phyloP scores from a whole-genome alignment of 305 asterid genomes.

The Fraxinus nigra region DNA sequence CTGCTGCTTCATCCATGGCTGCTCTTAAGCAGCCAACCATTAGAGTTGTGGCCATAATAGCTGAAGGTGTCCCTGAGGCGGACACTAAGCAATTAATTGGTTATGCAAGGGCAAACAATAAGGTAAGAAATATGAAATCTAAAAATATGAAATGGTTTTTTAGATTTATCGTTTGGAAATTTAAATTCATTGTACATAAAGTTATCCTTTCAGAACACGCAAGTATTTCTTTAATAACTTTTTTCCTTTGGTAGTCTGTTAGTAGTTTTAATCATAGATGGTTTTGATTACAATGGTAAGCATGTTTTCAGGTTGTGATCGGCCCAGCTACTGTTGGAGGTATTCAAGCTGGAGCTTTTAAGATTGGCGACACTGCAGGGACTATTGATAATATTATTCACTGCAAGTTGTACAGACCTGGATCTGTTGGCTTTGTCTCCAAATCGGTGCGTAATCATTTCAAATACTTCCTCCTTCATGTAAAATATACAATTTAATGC shows the following conservation, averaged over 20 bases:
- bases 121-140: conserved; percentile 41
- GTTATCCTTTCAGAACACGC: not conserved
- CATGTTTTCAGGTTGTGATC: conserved; percentile 66
- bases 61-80: conserved; percentile 98
- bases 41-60: conserved; percentile 93
- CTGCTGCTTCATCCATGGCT: conserved; percentile 96
- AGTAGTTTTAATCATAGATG: not conserved
- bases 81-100: conserved; percentile 94
- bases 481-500: not conserved
- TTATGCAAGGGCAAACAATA: conserved; percentile 92
- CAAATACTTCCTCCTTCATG: not conserved
- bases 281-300: conserved; percentile 11
- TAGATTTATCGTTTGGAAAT: conserved; percentile 16
- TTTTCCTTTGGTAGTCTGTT: not conserved
- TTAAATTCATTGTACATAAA: not conserved
- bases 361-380: conserved; percentile 98
- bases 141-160: not conserved
- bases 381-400: conserved; percentile 90
- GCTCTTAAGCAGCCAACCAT: conserved; percentile 98
- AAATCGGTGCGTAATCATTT: conserved; percentile 69
- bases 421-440: conserved; percentile 96
- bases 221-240: not conserved
- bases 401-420: conserved; percentile 95
- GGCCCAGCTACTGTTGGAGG: conserved; percentile 99
- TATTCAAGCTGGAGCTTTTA: conserved; percentile 97